Conservation (phyloP, 2,329 filamentous ascomycete species). For the Fusarium multiceps region DNA sequence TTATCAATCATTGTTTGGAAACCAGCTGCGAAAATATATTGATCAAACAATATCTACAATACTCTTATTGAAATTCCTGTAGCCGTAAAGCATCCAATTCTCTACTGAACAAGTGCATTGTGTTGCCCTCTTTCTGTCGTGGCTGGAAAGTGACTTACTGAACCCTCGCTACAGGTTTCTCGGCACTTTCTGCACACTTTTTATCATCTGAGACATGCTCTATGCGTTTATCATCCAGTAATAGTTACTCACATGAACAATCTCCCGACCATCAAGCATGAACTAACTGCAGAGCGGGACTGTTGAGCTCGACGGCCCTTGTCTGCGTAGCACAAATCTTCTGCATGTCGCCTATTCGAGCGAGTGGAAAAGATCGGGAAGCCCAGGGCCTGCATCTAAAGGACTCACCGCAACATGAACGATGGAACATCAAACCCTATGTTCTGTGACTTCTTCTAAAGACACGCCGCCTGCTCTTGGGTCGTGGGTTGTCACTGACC, state of each 20-base stretch:
- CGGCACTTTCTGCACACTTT: background rate
- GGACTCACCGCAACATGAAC: constrained; percentile 4
- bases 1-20: background rate
- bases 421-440: background rate
- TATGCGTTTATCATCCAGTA: background rate
- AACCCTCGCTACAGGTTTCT: background rate
- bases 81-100: background rate
- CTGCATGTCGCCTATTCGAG: constrained; percentile 10
- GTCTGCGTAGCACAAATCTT: background rate
- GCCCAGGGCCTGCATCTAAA: background rate
- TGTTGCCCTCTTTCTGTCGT: constrained; percentile 8
- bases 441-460: constrained; percentile 2
- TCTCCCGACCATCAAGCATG: background rate
- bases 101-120: background rate
- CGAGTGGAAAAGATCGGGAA: background rate
- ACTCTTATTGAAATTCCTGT: constrained; percentile 27
- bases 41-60: constrained; percentile 4
- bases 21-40: constrained; percentile 10
- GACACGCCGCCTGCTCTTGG: background rate
- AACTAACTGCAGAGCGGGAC: background rate
- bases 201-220: background rate
- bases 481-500: background rate
- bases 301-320: background rate
- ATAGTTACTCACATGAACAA: background rate
- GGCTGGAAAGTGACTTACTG: constrained; percentile 16